A percentile compares a stretch with the other conserved stretches of the same genome.
Conservation (phyloP, 139 green algal species). For the Trebouxia sp. region DNA sequence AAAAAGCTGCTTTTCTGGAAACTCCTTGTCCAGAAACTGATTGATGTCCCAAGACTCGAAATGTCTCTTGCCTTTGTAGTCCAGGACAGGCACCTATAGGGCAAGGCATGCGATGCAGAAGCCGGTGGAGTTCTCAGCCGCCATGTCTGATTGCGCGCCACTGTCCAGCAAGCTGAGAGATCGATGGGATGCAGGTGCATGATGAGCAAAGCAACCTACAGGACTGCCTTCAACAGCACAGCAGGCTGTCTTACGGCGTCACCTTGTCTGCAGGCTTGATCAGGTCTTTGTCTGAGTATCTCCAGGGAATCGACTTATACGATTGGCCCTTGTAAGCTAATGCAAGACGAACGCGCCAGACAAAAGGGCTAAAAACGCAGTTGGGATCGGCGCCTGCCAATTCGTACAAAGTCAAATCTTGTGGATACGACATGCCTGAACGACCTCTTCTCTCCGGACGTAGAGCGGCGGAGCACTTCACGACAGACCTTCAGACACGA, state of each 20-base stretch:
- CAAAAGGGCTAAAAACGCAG: background rate
- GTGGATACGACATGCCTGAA: no score
- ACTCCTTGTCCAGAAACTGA: background rate
- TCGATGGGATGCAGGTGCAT: no score
- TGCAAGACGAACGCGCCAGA: background rate
- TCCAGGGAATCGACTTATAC: background rate
- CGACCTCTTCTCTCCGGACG: no score
- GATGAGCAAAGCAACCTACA: no score
- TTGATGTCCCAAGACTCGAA: constrained; percentile 8
- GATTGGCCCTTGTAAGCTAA: background rate
- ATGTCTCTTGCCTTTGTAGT: background rate
- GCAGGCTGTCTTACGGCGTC: no score
- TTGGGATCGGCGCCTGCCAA: background rate
- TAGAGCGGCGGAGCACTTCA: no score
- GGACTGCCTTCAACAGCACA: no score
- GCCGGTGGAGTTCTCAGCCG: background rate
- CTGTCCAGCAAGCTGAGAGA: no score
- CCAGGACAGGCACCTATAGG: constrained; percentile 9
- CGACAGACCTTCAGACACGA: no score
- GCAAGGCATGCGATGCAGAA: no score
- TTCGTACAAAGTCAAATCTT: background rate
- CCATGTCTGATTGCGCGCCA: background rate
- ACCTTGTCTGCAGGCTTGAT: constrained; percentile 1
- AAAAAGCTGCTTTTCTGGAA: background rate
- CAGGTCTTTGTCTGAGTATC: background rate